phyloP scores from a whole-genome alignment of 192 early-diverging fungal genomes.

The Rhizoclosmatium sp. region DNA sequence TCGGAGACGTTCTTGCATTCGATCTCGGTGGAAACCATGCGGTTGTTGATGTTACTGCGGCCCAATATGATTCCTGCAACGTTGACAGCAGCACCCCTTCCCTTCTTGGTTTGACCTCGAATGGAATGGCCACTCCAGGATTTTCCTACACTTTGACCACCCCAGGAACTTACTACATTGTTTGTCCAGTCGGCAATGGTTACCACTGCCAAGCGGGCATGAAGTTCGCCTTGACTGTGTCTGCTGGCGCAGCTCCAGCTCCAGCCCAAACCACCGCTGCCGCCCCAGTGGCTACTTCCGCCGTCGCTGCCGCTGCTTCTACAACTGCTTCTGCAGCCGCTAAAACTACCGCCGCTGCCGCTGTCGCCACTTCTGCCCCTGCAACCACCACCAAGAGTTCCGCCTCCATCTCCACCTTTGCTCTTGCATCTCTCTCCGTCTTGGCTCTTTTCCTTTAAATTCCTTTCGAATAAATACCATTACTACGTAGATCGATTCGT shows the following conservation, averaged over 20 bases:
- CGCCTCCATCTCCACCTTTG: not conserved
- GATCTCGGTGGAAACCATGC: constrained; percentile 11
- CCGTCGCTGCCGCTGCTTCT: not conserved
- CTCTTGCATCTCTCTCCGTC: too few relatives aligned
- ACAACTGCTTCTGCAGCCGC: not conserved
- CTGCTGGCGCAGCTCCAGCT: not conserved
- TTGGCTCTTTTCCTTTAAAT: too few relatives aligned
- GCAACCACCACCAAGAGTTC: not conserved
- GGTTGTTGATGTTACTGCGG: constrained; percentile 13
- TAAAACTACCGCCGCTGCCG: not conserved
- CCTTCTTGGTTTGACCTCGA: constrained; percentile 14
- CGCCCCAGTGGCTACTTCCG: not conserved
- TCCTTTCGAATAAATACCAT: too few relatives aligned
- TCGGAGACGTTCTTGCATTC: constrained; percentile 22
- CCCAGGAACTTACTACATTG: constrained; percentile 23
- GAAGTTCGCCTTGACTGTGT: constrained; percentile 9
- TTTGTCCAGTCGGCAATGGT: constrained; percentile 15
- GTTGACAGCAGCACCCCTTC: not conserved
- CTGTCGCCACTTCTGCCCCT: constrained; percentile 1
- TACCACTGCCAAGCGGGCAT: not conserved
- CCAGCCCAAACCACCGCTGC: not conserved
- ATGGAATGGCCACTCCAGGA: not conserved
- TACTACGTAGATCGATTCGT: too few relatives aligned
- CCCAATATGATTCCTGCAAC: not conserved
- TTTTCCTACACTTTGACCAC: constrained; percentile 11